Base-by-base conservation (phyloP, 108 stramenopile genomes). In the Nitzschia inconspicua region DNA sequence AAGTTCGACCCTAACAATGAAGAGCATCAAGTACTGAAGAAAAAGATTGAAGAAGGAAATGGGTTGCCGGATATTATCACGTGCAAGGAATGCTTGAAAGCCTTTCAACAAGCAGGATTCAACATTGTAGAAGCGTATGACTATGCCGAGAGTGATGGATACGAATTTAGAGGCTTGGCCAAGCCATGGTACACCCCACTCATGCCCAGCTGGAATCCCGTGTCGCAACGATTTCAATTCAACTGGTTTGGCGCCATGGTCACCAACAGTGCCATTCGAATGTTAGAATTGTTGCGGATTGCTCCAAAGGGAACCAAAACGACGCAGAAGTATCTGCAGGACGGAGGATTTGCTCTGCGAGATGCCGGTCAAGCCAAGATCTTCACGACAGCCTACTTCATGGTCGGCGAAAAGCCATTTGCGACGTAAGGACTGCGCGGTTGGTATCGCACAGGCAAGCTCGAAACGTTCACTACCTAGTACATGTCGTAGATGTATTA, bases 181-280 rank as follows among this genome's bases (percentile, higher is more conserved):
- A 79, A 71, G 27, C 64, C 76, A 0, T 93, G 94, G 95, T 67
- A 75, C 44, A 70, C 72, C 13, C 95, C 91, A 0, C 62, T 95
- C n/a, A 71, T 75, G 47, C 84, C 92, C 14, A 72, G 72, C n/a
- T 91, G 84, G 84, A 93, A 91, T 68, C 82, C 89, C 8, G 77
- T 95, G 48, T 79, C 83, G 8, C 88, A 88, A 59, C 79, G 95
- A 7, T 95, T 95, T 58, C 91, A 95, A 74, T 91, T 93, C 77
- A 93, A 78, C 47, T 84, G 82, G 79, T 68, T 93, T 28, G 94
- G 94, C 14, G 57, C 69, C 44, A 42, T 49, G 25, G 47, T 92
- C 32, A 91, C 85, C 41, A 82, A 69, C 42, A 46, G 35, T 4
- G 31, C 50, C 13, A 63, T 75, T 40, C 70, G 60, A 51, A 34